Conservation (phyloP, 2,329 filamentous ascomycete genomes). For the Trichoderma guizhouense region DNA sequence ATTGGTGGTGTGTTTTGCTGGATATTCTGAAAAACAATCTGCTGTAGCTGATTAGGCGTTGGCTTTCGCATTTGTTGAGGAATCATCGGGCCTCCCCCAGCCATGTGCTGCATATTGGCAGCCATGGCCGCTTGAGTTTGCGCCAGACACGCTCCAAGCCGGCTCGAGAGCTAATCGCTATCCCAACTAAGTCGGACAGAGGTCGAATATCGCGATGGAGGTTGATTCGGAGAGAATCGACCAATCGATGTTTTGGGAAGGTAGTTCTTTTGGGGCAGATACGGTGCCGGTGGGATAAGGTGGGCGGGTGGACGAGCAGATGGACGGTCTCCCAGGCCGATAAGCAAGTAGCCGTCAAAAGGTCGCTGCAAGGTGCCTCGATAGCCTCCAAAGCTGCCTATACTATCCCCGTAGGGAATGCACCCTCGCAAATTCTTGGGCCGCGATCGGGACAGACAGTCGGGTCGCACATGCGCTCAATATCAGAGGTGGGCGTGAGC, state of each 20-base stretch:
- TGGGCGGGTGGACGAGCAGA: background rate
- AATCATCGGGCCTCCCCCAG: conserved; percentile 45
- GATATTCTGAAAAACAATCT: conserved; percentile 41
- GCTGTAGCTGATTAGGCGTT: conserved; percentile 33
- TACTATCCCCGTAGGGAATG: conserved; percentile 25
- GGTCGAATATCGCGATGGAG: background rate
- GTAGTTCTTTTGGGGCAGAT: background rate
- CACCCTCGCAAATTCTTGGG: background rate
- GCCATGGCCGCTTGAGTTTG: conserved; percentile 50
- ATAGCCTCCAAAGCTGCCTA: conserved; percentile 30
- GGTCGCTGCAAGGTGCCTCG: conserved; percentile 31
- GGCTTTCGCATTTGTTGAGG: conserved; percentile 40
- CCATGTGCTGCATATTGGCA: conserved; percentile 59
- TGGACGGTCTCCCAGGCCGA: conserved; percentile 9
- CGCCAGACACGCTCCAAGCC: conserved; percentile 24
- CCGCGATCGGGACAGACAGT: background rate
- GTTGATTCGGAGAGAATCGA: background rate
- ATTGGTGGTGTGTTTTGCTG: conserved; percentile 32
- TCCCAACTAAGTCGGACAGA: background rate
- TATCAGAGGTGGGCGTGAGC: background rate
- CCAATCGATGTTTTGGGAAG: background rate
- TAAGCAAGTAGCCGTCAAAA: conserved; percentile 24
- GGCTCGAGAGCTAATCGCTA: background rate
- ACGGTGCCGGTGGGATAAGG: background rate
- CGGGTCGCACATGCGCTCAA: conserved; percentile 11